A percentile compares a stretch with the other conserved stretches of the same genome.
phyloP scores from a whole-genome alignment of 1,284 basidiomycete genomes.

The Ceratobasidium papillatum region DNA sequence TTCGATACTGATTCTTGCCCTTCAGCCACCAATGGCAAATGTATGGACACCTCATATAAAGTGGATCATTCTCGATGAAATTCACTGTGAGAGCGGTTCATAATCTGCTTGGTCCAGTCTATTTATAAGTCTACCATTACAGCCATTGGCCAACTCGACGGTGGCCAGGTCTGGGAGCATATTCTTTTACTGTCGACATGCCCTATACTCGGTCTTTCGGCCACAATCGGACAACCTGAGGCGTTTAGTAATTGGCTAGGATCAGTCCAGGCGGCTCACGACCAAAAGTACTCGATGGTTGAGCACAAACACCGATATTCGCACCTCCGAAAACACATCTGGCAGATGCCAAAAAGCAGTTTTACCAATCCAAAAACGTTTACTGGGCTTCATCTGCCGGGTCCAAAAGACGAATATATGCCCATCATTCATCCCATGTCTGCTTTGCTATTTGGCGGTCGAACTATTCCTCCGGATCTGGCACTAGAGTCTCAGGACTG shows the following conservation, averaged over 20 bases:
- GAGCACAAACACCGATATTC: slow-evolving; percentile 73
- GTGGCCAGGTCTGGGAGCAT: slow-evolving; percentile 75
- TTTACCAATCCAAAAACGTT: background rate
- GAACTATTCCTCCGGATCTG: slow-evolving; percentile 65
- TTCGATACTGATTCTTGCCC: background rate
- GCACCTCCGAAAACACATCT: slow-evolving; percentile 72
- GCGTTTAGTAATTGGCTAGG: slow-evolving; percentile 70
- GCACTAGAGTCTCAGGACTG: slow-evolving; percentile 68
- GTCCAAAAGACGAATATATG: slow-evolving; percentile 41
- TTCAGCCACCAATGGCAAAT: slow-evolving; percentile 61
- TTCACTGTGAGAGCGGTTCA: slow-evolving; percentile 54
- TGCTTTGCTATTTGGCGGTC: slow-evolving; percentile 60
- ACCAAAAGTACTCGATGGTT: slow-evolving; percentile 66
- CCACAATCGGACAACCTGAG: slow-evolving; percentile 71
- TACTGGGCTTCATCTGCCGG: background rate
- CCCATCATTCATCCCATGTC: slow-evolving; percentile 69
- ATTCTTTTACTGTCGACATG: slow-evolving; percentile 70
- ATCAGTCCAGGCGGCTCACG: slow-evolving; percentile 66
- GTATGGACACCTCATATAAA: slow-evolving; percentile 70
- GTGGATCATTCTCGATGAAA: slow-evolving; percentile 76
- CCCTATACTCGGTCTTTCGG: slow-evolving; percentile 75
- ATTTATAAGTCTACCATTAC: background rate
- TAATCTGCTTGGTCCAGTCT: background rate
- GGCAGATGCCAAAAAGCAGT: slow-evolving; percentile 46
- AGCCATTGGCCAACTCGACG: slow-evolving; percentile 72